These are phyloP conservation scores for Straminergon stramineum DNA, from an alignment of 225 moss, liverwort and hornwort species.

Conservation along the genomic window DNA sequence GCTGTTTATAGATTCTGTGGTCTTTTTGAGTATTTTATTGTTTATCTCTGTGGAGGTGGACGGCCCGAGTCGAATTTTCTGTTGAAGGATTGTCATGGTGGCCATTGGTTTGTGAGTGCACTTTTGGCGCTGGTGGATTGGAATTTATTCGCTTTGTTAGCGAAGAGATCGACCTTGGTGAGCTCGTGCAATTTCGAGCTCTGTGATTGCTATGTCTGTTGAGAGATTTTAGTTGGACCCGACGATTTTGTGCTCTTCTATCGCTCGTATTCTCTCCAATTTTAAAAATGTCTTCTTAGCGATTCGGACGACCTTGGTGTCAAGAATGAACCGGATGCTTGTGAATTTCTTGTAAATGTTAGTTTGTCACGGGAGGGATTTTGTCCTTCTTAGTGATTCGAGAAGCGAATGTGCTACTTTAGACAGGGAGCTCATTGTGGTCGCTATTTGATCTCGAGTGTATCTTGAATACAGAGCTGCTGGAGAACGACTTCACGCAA, in stretches of 20 bases:
- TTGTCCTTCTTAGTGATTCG: background rate
- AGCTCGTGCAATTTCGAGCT: background rate
- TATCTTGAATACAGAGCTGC: background rate
- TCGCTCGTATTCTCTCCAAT: background rate
- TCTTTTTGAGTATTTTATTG: background rate
- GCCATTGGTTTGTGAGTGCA: background rate
- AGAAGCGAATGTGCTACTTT: background rate
- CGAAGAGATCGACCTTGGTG: background rate
- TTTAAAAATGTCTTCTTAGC: background rate
- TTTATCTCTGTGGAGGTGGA: background rate
- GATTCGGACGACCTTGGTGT: background rate
- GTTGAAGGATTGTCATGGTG: background rate
- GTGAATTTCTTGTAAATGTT: background rate
- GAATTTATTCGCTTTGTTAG: background rate
- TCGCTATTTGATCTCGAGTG: background rate
- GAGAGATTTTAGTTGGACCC: background rate
- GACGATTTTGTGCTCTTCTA: background rate
- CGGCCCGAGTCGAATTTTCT: background rate
- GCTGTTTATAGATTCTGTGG: background rate
- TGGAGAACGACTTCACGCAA: background rate
- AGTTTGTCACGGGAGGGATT: too few species aligned
- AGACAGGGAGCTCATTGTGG: background rate
- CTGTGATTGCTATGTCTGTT: background rate
- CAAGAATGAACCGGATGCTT: background rate
- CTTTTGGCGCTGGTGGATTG: background rate